Evolutionary conservation across 1,139 yeast species (phyloP), one percentile per base, ranked within the genome.

Genomic region (Trichomonascaceae sp.): DNA sequence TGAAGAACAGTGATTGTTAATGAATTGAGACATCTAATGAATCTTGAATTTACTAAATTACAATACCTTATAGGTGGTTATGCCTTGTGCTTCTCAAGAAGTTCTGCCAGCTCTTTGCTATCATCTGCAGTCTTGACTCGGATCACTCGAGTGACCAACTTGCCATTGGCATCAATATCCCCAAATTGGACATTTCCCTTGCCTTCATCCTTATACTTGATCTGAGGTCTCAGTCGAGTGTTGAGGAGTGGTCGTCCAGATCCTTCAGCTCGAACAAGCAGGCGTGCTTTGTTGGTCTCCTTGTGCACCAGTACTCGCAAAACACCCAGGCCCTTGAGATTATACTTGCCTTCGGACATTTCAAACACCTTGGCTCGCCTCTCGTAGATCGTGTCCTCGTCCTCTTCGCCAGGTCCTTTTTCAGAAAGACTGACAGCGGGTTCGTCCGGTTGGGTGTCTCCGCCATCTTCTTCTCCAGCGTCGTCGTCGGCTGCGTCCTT

Each of bases 201-300:
- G 18, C 53, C 56, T 22, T 43, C 48, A 14, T 35, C 32, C 5
- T 44, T 69, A 59, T 39, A 71, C 59, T 53, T 77, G 74, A 28
- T 63, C 63, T 47, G 80, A 57, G 40, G 66, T 65, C 49, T 67
- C 63, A 37, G 66, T 6, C 80, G 58, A 15, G 75, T 62, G 54
- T 89, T 89, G 40, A 89, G 61, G 29, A 89, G 56, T n/a, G 85
- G 75, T 45, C 92, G 67, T 31, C 80, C 79, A 28, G 87, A 74
- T 27, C 95, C 95, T 39, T 87, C 97, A 0, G 95, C 82, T 48
- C 97, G 74, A 17, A 89, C 67, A 29, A 89, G 60, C 11, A 82
- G 60, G 51, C 98, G 73, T 2, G 76, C 56, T 52, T 82, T 82
- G 2, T 64, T 57, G 3, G 74, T 69, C 2, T 62, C 65, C 33